phyloP scores from a whole-genome alignment of 179 eudicot genomes.

The Patellifolia procumbens region DNA sequence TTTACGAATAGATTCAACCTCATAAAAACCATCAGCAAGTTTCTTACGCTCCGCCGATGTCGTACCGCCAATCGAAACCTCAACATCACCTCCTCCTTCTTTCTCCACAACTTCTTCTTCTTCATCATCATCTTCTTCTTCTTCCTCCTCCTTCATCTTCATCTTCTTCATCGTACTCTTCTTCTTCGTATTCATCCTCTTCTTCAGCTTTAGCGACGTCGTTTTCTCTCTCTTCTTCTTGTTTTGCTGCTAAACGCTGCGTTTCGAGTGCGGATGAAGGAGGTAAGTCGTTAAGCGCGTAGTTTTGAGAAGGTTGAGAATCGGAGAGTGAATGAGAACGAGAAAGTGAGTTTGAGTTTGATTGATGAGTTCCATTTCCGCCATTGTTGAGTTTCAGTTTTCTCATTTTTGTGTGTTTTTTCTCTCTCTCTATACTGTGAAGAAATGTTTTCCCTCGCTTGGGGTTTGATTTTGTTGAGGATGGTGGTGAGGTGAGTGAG shows the following conservation, averaged over 20 bases:
- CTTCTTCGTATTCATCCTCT: conserved; percentile 15
- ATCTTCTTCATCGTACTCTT: conserved; percentile 13
- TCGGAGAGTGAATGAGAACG: conserved; percentile 17
- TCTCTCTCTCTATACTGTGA: not conserved
- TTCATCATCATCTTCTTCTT: conserved; percentile 16
- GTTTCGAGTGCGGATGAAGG: not conserved
- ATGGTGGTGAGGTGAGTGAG: no score
- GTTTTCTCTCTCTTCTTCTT: not conserved
- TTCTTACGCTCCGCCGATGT: conserved; percentile 40
- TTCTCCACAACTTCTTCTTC: conserved; percentile 25
- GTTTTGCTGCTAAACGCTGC: conserved; percentile 19
- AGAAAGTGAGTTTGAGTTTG: conserved; percentile 29
- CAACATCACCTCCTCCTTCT: conserved; percentile 26
- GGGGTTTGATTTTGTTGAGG: conserved; percentile 12
- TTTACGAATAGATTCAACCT: conserved; percentile 71
- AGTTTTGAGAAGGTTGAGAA: conserved; percentile 22
- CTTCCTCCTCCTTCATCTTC: conserved; percentile 27
- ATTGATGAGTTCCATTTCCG: conserved; percentile 1
- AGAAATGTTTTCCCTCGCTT: conserved; percentile 11
- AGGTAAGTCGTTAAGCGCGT: conserved; percentile 12
- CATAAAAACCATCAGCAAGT: conserved; percentile 81
- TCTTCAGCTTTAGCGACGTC: not conserved
- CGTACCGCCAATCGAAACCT: conserved; percentile 14
- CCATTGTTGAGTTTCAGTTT: conserved; percentile 19
- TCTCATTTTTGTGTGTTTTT: conserved; percentile 17